Evolutionary conservation across 345 rosid species (phyloP), one percentile per base, ranked within the genome.

Genomic region (Camelina neglecta): DNA sequence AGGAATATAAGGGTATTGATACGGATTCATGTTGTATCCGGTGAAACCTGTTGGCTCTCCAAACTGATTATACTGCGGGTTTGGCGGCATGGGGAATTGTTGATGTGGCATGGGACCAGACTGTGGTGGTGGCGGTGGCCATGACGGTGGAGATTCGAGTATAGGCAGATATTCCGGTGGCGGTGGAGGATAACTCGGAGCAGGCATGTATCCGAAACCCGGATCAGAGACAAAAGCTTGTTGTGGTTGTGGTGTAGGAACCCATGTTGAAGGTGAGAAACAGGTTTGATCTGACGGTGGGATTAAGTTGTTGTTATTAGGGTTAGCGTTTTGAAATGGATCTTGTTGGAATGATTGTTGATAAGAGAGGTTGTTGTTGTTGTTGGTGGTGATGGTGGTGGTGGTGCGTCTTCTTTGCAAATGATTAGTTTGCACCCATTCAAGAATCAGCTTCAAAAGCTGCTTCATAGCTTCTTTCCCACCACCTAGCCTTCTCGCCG

Each of bases 371-470:
- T 60, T 75, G 57, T 38, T 55, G 70, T 38, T 73, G 47, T 0
- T 13, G 48, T 12, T 61, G 53, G 10, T 63, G 59, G 23, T 21
- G 23, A 7, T 58, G 64, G 71, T 61, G 3, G 38, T 13, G 59
- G 10, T 63, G 63, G 71, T 62, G 3, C 86, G 84, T 67, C 93
- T 84, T 58, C 64, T 87, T 16, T 87, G 94, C 47, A 90, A 91
- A 69, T 92, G 97, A 75, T 89, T 93, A 1, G 88, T 88, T 80
- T 93, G 93, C 3, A 96, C 99, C 99, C 99, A 96, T 79, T 93
- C 94, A 61, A 96, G 99, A 56, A 96, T 89, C 42, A 96, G 89
- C 78, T 91, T 93, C 80, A 96, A 75, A 57, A 96, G 84, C 79
- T 96, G 91, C 68, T 89, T 96, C 99, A 91, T 90, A 3, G 88